Evolutionary conservation across 768 basidiomycete genomes (phyloP).

Genomic region (Pilatotrama ljubarskyi): DNA sequence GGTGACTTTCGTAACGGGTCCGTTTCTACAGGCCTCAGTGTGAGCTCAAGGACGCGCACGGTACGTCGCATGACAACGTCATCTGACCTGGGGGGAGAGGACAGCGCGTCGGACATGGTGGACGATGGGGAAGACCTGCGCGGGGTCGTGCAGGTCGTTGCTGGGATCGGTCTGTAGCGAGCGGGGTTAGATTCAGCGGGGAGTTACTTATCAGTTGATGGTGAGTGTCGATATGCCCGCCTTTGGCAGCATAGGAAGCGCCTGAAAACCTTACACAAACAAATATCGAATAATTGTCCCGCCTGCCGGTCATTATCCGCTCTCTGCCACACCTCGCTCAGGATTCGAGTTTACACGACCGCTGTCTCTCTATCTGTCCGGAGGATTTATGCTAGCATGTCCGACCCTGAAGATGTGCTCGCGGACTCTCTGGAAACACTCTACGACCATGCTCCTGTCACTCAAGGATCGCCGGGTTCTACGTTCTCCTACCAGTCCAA

Average conservation of each 20-base stretch:
- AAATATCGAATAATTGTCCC: neutral
- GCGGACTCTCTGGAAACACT: conserved; percentile 60
- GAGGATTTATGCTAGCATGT: neutral
- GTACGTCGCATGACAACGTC: neutral
- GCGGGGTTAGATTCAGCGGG: neutral
- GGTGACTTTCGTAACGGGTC: conserved; percentile 17
- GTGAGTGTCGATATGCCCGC: neutral
- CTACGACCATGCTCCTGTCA: conserved; percentile 63
- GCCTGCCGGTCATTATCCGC: neutral
- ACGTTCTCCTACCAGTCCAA: conserved; percentile 45
- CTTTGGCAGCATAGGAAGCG: neutral
- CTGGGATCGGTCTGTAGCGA: conserved; percentile 1
- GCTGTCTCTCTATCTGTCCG: neutral
- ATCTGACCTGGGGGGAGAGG: conserved; percentile 19
- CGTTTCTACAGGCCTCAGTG: neutral
- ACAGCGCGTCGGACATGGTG: conserved; percentile 14
- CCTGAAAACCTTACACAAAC: conserved; percentile 4
- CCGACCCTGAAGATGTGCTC: conserved; percentile 67
- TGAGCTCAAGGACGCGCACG: neutral
- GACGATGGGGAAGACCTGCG: neutral
- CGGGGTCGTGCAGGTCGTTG: neutral
- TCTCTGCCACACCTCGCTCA: neutral
- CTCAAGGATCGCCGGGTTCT: conserved; percentile 55
- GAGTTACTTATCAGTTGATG: conserved; percentile 9
- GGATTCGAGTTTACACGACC: neutral